phyloP scores from a whole-genome alignment of 1,284 basidiomycete genomes.

The Trichosporon sp. region DNA sequence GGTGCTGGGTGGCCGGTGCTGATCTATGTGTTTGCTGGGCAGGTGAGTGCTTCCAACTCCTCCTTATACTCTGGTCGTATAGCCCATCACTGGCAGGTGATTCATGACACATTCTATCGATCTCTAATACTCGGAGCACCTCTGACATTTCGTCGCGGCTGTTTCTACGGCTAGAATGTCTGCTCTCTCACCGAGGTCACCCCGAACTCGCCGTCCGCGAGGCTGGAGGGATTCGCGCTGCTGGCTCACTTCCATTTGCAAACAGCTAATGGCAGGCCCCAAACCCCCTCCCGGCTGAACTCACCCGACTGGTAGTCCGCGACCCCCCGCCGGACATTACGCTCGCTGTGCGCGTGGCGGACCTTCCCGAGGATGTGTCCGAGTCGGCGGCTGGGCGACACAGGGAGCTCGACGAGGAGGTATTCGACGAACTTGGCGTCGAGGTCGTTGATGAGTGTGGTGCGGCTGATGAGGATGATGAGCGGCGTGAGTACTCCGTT shows the following conservation, averaged over 20 bases:
- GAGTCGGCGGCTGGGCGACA: too few relatives aligned
- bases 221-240: too few relatives aligned
- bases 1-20: slow-evolving; percentile 21
- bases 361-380: slow-evolving; percentile 1
- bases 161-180: too few relatives aligned
- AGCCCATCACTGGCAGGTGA: too few relatives aligned
- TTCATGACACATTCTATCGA: too few relatives aligned
- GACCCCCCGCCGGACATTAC: slow-evolving; percentile 36
- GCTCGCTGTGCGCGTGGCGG: slow-evolving; percentile 23
- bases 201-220: too few relatives aligned
- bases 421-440: slow-evolving; percentile 38
- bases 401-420: slow-evolving; percentile 20
- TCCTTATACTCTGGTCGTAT: too few relatives aligned
- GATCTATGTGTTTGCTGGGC: slow-evolving; percentile 23
- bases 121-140: too few relatives aligned
- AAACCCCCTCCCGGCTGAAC: slow-evolving; percentile 21
- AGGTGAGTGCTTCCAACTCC: too few relatives aligned
- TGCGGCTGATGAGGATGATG: slow-evolving; percentile 36
- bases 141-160: too few relatives aligned
- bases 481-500: slow-evolving; percentile 33
- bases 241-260: not conserved
- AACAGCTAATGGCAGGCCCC: slow-evolving; percentile 17
- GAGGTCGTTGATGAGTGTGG: slow-evolving; percentile 37
- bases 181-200: too few relatives aligned
- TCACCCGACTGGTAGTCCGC: slow-evolving; percentile 27